phyloP scores from a whole-genome alignment of 2,329 filamentous ascomycete species.

The Fusarium lyarnte region DNA sequence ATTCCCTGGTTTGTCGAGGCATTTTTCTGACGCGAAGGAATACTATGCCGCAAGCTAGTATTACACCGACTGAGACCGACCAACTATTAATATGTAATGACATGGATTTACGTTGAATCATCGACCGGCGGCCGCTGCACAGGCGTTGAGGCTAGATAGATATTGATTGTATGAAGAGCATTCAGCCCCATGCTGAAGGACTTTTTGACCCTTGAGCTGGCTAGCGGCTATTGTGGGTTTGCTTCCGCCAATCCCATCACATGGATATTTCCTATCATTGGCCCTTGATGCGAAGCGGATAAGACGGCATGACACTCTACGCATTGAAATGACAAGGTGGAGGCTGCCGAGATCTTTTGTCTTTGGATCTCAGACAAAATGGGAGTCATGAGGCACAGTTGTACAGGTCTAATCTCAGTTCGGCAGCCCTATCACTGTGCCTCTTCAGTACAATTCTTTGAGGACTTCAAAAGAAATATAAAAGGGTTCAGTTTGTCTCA shows the following conservation, averaged over 20 bases:
- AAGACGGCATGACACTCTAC: background rate
- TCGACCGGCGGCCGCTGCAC: background rate
- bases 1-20: background rate
- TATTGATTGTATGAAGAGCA: background rate
- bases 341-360: background rate
- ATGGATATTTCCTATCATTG: background rate
- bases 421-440: accelerated
- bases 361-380: background rate
- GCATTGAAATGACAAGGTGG: background rate
- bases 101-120: background rate
- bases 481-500: background rate
- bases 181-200: background rate
- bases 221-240: background rate
- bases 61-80: background rate
- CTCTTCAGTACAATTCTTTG: background rate
- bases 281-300: background rate
- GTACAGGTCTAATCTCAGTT: background rate
- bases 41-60: background rate
- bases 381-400: background rate
- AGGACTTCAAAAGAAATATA: background rate
- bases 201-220: background rate
- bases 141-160: background rate
- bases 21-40: background rate
- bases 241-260: background rate
- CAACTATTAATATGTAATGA: background rate